phyloP scores from a whole-genome alignment of 306 rosid genomes.

The Lathyrus oleraceus region DNA sequence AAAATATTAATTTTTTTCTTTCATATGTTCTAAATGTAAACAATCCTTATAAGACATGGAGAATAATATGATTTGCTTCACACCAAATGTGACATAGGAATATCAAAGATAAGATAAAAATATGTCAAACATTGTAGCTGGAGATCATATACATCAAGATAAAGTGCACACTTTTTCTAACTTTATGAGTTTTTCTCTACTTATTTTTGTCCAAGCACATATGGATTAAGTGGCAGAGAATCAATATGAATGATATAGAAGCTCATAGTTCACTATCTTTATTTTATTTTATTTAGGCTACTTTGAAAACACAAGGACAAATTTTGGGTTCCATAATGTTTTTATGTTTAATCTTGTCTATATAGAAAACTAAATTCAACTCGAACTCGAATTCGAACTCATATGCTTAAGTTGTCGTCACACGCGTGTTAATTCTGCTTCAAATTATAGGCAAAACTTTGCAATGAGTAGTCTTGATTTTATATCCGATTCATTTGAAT shows the following conservation, averaged over 20 bases:
- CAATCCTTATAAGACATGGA: too few relatives aligned
- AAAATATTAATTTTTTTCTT: too few relatives aligned
- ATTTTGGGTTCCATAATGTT: background rate
- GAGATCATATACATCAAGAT: slow-evolving; percentile 17
- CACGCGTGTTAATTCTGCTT: too few relatives aligned
- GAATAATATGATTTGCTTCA: slow-evolving; percentile 30
- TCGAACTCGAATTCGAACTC: background rate
- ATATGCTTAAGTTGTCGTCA: too few relatives aligned
- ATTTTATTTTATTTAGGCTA: background rate
- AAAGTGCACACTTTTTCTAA: slow-evolving; percentile 29
- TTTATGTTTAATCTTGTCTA: background rate
- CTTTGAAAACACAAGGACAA: slow-evolving; percentile 1
- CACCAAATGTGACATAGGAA: slow-evolving; percentile 19
- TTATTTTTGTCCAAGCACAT: slow-evolving; percentile 31
- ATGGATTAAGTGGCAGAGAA: slow-evolving; percentile 20
- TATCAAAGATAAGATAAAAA: slow-evolving; percentile 27
- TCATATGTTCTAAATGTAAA: too few relatives aligned
- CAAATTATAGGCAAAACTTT: too few relatives aligned
- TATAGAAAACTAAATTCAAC: background rate
- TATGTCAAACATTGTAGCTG: slow-evolving; percentile 34
- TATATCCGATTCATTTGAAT: too few relatives aligned
- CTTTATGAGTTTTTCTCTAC: slow-evolving; percentile 23
- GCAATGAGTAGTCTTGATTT: too few relatives aligned
- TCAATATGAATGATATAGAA: background rate
- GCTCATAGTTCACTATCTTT: background rate